Base-by-base conservation (phyloP, 495 filamentous ascomycete genomes). In the Hypoxylon perforatum region DNA sequence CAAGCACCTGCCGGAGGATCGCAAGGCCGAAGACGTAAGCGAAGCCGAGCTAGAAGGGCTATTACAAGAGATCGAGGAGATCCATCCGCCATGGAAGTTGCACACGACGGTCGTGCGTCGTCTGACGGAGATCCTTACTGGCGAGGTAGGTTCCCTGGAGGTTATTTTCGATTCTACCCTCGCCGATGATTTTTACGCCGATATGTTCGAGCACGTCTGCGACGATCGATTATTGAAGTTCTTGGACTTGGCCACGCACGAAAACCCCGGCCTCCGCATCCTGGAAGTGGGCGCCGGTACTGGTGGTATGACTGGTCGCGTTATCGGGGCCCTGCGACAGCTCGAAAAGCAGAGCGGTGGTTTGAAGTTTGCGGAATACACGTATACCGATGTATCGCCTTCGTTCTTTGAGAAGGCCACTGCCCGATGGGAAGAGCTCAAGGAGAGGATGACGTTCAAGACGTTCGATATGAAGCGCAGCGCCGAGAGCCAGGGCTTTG, bases 311-410 rank as follows among this genome's bases (percentile, higher is more conserved):
- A 76, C 75, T 2, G n/a, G 21, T 0, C 58, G 63, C 2, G 51
- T 77, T 8, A 19, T 77, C 8, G 39, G 39, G 4, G 49, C 61
- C 5, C 38, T 77, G 6, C 10, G 47, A 30, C 36, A 78, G 7
- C 36, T 64, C 15, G 71, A 76, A 50, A 22, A 46, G 28, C 25
- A 61, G 33, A 64, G 36, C 3, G 74, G 75, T 2, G 70, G 62
- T 0, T 22, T 59, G 1, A 53, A 30, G 14, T 80, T 76, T 62
- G 22, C 63, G 18, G 75, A 78, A 4, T 84, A 82, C 56, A 71
- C 68, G 1, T 87, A 84, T 56, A 86, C 85, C 1, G 86, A 88
- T 49, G 78, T 87, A 2, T 86, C 84, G 0, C 62, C 79, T 2
- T 75, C 76, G 0, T 86, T 85, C 61, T 85, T 87, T 30, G 79